phyloP scores from a whole-genome alignment of 495 filamentous ascomycete species.

The Neohortaea acidophila region DNA sequence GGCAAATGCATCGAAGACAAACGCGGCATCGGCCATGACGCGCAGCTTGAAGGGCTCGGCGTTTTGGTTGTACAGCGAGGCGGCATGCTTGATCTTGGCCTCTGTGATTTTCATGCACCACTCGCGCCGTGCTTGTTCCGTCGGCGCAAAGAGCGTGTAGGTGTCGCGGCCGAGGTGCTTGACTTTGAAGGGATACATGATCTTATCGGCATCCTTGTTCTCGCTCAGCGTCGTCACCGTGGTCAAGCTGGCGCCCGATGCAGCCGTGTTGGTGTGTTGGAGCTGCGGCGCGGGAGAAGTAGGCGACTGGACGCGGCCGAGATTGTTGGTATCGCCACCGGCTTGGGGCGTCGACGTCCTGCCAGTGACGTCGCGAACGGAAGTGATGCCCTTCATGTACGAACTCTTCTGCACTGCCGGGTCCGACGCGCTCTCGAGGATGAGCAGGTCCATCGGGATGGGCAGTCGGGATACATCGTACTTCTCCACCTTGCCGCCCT shows the following conservation, averaged over 20 bases:
- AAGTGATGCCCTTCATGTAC: conserved; percentile 55
- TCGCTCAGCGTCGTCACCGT: conserved; percentile 32
- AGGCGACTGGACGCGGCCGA: conserved; percentile 36
- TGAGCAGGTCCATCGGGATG: conserved; percentile 91
- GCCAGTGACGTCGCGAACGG: conserved; percentile 42
- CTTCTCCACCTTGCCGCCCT: conserved; percentile 57
- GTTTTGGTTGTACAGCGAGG: conserved; percentile 76
- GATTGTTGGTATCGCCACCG: conserved; percentile 32
- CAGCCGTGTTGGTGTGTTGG: conserved; percentile 46
- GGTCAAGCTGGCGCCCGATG: conserved; percentile 37
- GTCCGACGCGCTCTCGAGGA: conserved; percentile 79
- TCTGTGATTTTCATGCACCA: conserved; percentile 92
- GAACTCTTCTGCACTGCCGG: conserved; percentile 74
- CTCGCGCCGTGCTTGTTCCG: conserved; percentile 54
- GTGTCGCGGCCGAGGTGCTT: conserved; percentile 87
- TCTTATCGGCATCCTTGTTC: conserved; percentile 58
- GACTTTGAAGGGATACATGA: conserved; percentile 86
- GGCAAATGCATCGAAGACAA: conserved; percentile 58
- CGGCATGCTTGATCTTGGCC: conserved; percentile 84
- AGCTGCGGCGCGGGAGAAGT: conserved; percentile 42
- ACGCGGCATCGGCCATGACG: conserved; percentile 84
- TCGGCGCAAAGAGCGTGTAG: conserved; percentile 76
- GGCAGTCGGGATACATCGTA: conserved; percentile 95
- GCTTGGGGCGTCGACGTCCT: conserved; percentile 29
- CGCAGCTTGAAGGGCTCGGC: conserved; percentile 89